Evolutionary conservation across 495 filamentous ascomycete species (phyloP).

Genomic region (Penicillium angulare): DNA sequence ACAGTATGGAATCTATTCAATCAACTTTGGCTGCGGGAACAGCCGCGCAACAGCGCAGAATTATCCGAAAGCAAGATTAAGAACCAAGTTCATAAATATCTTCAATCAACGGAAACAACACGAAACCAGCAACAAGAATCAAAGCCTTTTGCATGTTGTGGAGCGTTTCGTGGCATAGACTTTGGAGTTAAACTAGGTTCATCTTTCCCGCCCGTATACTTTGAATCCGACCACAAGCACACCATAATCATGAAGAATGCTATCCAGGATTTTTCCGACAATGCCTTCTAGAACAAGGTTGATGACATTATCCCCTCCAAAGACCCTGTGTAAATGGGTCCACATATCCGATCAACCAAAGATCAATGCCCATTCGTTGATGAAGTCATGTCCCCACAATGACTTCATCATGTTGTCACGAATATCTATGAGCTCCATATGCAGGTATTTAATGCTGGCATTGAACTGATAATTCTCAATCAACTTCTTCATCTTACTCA

Average conservation of each 20-base stretch:
- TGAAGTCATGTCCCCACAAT: slow-evolving; percentile 37
- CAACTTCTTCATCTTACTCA: background rate
- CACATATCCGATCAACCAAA: background rate
- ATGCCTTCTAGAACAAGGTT: too few relatives aligned
- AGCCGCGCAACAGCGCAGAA: background rate
- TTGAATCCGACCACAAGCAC: too few relatives aligned
- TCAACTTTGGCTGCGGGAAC: background rate
- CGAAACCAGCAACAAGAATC: too few relatives aligned
- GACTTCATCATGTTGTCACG: slow-evolving; percentile 43
- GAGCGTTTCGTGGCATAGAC: too few relatives aligned
- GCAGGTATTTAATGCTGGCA: background rate
- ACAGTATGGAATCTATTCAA: background rate
- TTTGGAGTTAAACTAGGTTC: too few relatives aligned
- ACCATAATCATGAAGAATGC: too few relatives aligned
- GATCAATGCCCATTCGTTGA: slow-evolving; percentile 8
- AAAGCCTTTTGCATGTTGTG: too few relatives aligned
- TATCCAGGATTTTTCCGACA: too few relatives aligned
- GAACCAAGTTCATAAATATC: background rate
- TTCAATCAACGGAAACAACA: too few relatives aligned
- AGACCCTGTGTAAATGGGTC: slow-evolving; percentile 5
- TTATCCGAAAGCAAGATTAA: background rate
- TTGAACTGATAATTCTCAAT: background rate
- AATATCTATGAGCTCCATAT: background rate
- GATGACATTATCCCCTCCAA: background rate
- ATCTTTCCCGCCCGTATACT: too few relatives aligned